A percentile compares a stretch with the other conserved stretches of the same genome.
Evolutionary conservation across 768 basidiomycete species (phyloP).

Genomic region (Leccinellum luteum): DNA sequence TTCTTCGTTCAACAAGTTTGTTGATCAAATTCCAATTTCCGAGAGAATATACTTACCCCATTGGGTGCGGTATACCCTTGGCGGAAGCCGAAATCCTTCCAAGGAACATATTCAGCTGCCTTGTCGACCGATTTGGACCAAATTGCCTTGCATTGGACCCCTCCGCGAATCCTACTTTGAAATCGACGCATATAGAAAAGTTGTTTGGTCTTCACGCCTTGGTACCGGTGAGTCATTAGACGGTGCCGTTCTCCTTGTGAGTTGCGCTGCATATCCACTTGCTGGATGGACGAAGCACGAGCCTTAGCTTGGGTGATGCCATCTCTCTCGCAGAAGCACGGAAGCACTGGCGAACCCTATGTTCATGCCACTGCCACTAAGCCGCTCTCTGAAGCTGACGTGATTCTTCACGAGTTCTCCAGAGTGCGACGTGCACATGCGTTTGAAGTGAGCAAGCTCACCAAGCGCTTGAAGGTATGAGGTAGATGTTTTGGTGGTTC

Average conservation of each 20-base stretch:
- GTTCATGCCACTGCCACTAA: slow-evolving; percentile 13
- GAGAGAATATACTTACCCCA: slow-evolving; percentile 30
- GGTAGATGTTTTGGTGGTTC: slow-evolving; percentile 22
- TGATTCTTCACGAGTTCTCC: slow-evolving; percentile 35
- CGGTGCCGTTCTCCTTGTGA: slow-evolving; percentile 31
- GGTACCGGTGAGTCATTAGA: slow-evolving; percentile 5
- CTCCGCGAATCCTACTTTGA: slow-evolving; percentile 28
- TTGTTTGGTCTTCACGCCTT: slow-evolving; percentile 44
- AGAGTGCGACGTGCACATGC: slow-evolving; percentile 37
- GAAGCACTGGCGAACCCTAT: slow-evolving; percentile 37
- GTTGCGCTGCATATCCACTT: slow-evolving; percentile 56
- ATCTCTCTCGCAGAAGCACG: slow-evolving; percentile 40
- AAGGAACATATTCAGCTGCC: slow-evolving; percentile 40
- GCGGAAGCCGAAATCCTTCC: slow-evolving; percentile 35
- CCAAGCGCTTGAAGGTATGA: slow-evolving; percentile 33
- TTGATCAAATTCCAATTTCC: not conserved
- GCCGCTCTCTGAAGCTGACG: slow-evolving; percentile 23
- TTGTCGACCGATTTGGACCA: slow-evolving; percentile 41
- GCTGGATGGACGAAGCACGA: slow-evolving; percentile 54
- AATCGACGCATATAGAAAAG: slow-evolving; percentile 27
- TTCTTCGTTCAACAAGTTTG: slow-evolving; percentile 27
- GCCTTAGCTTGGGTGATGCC: slow-evolving; percentile 53
- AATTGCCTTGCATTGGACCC: slow-evolving; percentile 33
- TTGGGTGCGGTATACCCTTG: slow-evolving; percentile 28
- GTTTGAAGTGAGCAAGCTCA: slow-evolving; percentile 39